Evolutionary conservation across 352 stramenopile genomes (phyloP).

Genomic region (Phytophthora multivora): DNA sequence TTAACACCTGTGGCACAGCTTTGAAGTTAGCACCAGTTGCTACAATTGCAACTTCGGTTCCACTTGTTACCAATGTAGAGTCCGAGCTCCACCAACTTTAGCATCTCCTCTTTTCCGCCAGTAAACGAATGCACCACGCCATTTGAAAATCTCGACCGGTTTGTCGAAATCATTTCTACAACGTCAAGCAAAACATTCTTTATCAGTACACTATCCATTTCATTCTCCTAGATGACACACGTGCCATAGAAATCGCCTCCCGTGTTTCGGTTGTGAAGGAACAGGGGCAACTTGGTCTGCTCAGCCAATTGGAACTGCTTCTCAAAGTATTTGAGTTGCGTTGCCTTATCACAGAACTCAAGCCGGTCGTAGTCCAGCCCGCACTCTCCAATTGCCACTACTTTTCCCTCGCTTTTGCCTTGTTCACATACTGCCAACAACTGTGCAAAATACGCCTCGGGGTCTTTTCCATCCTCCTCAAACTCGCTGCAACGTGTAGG

Average conservation of each 20-base stretch:
- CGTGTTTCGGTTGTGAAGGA: constrained; percentile 97
- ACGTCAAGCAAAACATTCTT: neutral
- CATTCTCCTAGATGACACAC: neutral
- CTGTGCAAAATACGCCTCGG: constrained; percentile 66
- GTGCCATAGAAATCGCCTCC: constrained; percentile 91
- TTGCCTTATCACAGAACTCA: constrained; percentile 93
- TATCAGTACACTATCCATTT: neutral
- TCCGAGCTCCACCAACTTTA: constrained; percentile 91
- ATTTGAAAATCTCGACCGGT: constrained; percentile 70
- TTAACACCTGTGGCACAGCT: constrained; percentile 81
- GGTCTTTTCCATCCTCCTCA: constrained; percentile 46
- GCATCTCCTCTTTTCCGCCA: constrained; percentile 91
- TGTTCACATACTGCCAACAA: constrained; percentile 64
- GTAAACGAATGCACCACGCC: constrained; percentile 98
- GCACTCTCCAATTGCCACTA: constrained; percentile 96
- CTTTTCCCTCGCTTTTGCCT: constrained; percentile 56
- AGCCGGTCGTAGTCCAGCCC: constrained; percentile 97
- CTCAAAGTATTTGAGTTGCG: constrained; percentile 93
- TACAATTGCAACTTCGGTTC: neutral
- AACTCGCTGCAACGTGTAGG: constrained; percentile 94
- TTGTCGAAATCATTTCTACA: constrained; percentile 70
- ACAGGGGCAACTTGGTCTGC: constrained; percentile 89
- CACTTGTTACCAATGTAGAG: constrained; percentile 91
- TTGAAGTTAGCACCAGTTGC: neutral
- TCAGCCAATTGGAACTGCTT: constrained; percentile 93